Evolutionary conservation across 345 rosid species (phyloP).

Genomic region (Camelina neglecta): DNA sequence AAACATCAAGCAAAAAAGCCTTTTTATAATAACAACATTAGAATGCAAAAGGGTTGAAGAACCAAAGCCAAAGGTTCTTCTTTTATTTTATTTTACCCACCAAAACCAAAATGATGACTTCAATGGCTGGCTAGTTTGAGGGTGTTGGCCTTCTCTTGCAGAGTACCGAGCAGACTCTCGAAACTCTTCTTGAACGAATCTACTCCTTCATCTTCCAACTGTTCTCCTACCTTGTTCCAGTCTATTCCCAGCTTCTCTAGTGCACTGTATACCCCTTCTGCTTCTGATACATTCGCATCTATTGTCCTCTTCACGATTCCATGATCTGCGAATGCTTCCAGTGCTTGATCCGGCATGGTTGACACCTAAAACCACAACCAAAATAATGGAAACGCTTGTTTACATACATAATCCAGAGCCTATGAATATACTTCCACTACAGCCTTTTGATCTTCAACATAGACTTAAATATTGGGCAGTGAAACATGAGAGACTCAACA

Average conservation of each 20-base stretch:
- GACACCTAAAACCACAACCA: slow-evolving; percentile 62
- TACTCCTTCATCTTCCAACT: slow-evolving; percentile 92
- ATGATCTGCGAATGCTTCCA: slow-evolving; percentile 86
- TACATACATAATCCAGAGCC: slow-evolving; percentile 18
- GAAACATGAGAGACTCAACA: background rate
- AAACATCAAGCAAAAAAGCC: slow-evolving; percentile 30
- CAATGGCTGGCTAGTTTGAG: slow-evolving; percentile 74
- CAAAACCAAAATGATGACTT: slow-evolving; percentile 26
- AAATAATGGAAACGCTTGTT: background rate
- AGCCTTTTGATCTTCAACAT: background rate
- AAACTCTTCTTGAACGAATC: slow-evolving; percentile 95
- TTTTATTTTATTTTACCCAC: slow-evolving; percentile 38
- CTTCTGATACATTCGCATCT: slow-evolving; percentile 85
- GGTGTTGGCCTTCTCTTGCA: slow-evolving; percentile 95
- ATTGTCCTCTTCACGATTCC: slow-evolving; percentile 87
- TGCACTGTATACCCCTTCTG: slow-evolving; percentile 93
- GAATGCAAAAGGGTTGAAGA: slow-evolving; percentile 14
- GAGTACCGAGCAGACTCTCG: slow-evolving; percentile 87
- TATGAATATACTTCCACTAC: background rate
- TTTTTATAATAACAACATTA: slow-evolving; percentile 16
- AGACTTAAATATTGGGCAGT: background rate
- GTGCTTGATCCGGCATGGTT: slow-evolving; percentile 99
- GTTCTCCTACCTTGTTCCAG: slow-evolving; percentile 79
- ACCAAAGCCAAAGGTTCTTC: slow-evolving; percentile 30
- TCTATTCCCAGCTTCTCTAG: slow-evolving; percentile 95